These are phyloP conservation scores for Podospora fimiseda DNA, from an alignment of 495 filamentous ascomycete species.

Conservation along the genomic window DNA sequence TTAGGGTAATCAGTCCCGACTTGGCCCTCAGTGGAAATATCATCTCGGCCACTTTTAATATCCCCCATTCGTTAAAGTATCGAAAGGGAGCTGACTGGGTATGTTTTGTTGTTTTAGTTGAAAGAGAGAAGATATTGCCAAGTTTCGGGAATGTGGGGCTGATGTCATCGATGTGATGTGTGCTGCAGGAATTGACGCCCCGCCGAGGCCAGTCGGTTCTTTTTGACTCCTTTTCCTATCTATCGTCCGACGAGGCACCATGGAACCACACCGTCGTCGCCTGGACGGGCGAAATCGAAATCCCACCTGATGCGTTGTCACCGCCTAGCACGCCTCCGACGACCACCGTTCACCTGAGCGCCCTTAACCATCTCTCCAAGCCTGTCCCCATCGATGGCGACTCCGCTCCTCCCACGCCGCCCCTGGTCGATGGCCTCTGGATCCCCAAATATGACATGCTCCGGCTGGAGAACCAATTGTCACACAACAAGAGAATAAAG, in stretches of 20 bases:
- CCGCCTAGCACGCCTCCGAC: slow-evolving; percentile 37
- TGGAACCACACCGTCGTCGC: slow-evolving; percentile 87
- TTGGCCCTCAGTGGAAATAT: slow-evolving; percentile 72
- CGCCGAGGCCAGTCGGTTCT: slow-evolving; percentile 81
- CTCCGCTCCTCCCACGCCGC: slow-evolving; percentile 45
- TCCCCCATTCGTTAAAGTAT: slow-evolving; percentile 68
- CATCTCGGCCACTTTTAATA: slow-evolving; percentile 80
- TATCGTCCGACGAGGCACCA: slow-evolving; percentile 64
- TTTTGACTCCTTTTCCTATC: slow-evolving; percentile 79
- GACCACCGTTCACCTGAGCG: slow-evolving; percentile 34
- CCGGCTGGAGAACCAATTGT: slow-evolving; percentile 61
- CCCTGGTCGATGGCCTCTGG: slow-evolving; percentile 55
- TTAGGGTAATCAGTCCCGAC: slow-evolving; percentile 56
- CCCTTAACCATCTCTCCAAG: slow-evolving; percentile 56
- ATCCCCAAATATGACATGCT: slow-evolving; percentile 59
- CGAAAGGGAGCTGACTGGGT: slow-evolving; percentile 69
- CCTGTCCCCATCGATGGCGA: slow-evolving; percentile 64
- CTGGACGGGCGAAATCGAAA: slow-evolving; percentile 86
- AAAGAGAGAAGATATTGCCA: slow-evolving; percentile 8
- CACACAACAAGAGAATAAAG: slow-evolving; percentile 54
- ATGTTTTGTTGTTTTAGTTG: slow-evolving; percentile 28
- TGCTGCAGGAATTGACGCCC: slow-evolving; percentile 57
- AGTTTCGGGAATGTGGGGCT: slow-evolving; percentile 22
- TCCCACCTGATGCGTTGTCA: slow-evolving; percentile 34
- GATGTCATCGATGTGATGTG: slow-evolving; percentile 23